Conservation (phyloP, 2,329 filamentous ascomycete genomes). For the Berkeleyomyces rouxiae region DNA sequence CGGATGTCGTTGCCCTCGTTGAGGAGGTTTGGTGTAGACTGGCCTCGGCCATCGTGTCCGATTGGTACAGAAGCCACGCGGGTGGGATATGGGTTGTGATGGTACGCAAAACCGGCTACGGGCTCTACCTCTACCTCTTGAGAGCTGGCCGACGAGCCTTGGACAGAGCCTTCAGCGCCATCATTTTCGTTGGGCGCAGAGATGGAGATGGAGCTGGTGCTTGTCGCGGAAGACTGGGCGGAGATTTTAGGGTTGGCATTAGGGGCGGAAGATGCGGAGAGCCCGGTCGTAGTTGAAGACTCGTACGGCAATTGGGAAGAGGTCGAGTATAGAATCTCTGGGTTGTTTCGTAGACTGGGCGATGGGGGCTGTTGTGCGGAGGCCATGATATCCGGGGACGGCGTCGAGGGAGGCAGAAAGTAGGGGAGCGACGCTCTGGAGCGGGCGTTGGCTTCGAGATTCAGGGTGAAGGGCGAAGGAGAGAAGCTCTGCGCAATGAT, state of each 20-base stretch:
- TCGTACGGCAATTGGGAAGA: not conserved
- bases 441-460: not conserved
- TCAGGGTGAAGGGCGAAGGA: not conserved
- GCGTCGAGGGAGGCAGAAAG: not conserved
- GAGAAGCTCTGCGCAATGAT: not conserved
- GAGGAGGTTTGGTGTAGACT: slow-evolving; percentile 34
- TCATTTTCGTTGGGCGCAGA: slow-evolving; percentile 33
- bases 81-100: slow-evolving; percentile 36
- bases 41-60: slow-evolving; percentile 26
- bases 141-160: slow-evolving; percentile 33
- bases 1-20: slow-evolving; percentile 33
- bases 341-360: not conserved
- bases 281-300: not conserved
- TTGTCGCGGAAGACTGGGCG: slow-evolving; percentile 37
- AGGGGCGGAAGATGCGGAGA: not conserved
- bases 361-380: not conserved
- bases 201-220: slow-evolving; percentile 35
- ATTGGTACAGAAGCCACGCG: slow-evolving; percentile 27
- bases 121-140: slow-evolving; percentile 27
- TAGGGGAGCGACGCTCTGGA: not conserved
- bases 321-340: not conserved
- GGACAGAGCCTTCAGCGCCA: slow-evolving; percentile 23
- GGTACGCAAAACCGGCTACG: slow-evolving; percentile 45
- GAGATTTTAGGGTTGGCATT: slow-evolving; percentile 22
- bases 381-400: not conserved